Conservation (phyloP, 163 green algal genomes). For the Chloromonas sp. region DNA sequence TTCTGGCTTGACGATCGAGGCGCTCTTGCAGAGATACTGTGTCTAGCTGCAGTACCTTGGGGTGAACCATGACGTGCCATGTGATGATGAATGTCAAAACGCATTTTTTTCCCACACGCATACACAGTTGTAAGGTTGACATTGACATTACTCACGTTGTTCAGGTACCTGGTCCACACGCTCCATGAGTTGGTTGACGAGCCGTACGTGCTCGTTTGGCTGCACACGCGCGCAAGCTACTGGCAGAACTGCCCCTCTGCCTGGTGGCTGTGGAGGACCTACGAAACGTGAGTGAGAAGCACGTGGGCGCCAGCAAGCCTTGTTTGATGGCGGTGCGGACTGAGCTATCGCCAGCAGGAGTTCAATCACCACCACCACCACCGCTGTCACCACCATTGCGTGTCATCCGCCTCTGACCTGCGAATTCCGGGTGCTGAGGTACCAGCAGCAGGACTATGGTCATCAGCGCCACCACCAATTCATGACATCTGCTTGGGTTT, state of each 20-base stretch:
- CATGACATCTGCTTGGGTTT: too few relatives aligned
- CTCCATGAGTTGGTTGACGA: conserved; percentile 8
- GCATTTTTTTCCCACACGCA: too few relatives aligned
- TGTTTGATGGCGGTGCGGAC: background rate
- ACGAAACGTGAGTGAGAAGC: conserved; percentile 14
- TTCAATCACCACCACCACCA: background rate
- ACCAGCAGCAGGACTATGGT: too few relatives aligned
- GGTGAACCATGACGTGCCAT: too few relatives aligned
- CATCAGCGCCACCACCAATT: too few relatives aligned
- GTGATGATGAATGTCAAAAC: too few relatives aligned
- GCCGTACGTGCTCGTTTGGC: conserved; percentile 25
- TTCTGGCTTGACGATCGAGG: background rate
- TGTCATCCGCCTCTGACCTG: background rate
- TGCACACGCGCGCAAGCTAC: conserved; percentile 21
- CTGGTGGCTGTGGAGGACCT: conserved; percentile 24
- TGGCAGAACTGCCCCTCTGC: conserved; percentile 22
- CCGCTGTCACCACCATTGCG: background rate
- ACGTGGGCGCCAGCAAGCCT: background rate
- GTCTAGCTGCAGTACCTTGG: too few relatives aligned
- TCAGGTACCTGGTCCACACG: conserved; percentile 21
- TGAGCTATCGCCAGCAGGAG: background rate
- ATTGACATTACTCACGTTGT: background rate
- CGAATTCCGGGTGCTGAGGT: too few relatives aligned
- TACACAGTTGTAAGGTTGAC: too few relatives aligned
- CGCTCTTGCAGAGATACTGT: background rate